phyloP scores from a whole-genome alignment of 31 red algal genomes.

The Porphyra umbilicalis region DNA sequence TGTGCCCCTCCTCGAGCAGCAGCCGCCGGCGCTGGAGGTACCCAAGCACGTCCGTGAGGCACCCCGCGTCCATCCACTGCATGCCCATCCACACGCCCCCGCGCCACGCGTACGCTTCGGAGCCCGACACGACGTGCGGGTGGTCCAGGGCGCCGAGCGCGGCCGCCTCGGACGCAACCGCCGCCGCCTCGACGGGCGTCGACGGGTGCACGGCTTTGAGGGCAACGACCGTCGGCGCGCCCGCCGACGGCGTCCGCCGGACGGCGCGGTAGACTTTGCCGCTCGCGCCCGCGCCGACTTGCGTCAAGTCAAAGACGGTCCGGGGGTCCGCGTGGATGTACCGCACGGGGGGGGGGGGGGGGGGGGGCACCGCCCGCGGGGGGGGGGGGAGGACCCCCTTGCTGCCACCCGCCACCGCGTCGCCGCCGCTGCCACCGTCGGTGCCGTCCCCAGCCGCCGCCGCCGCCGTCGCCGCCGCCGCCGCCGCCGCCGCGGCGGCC shows the following conservation, averaged over 20 bases:
- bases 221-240: conserved; percentile 15
- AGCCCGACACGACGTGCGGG: conserved; percentile 62
- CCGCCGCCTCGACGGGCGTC: conserved; percentile 31
- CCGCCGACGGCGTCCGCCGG: background rate
- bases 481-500: background rate
- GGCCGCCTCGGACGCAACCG: conserved; percentile 73
- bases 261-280: conserved; percentile 9
- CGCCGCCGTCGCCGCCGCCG: background rate
- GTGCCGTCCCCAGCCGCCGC: background rate
- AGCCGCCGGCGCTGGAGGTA: conserved; percentile 45
- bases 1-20: conserved; percentile 59
- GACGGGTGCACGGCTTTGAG: conserved; percentile 69
- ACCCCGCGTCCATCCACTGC: conserved; percentile 85
- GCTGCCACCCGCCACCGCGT: background rate
- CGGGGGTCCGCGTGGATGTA: background rate
- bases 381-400: background rate
- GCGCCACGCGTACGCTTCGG: conserved; percentile 37
- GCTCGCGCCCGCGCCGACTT: conserved; percentile 6
- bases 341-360: background rate
- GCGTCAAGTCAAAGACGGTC: background rate
- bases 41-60: conserved; percentile 69
- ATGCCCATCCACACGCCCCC: conserved; percentile 74
- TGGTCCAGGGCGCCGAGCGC: conserved; percentile 67
- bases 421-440: background rate
- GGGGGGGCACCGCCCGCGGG: background rate